A percentile compares a stretch with the other conserved stretches of the same genome.
Conservation (phyloP, 108 stramenopile species). For the Skeletonema menzelii region DNA sequence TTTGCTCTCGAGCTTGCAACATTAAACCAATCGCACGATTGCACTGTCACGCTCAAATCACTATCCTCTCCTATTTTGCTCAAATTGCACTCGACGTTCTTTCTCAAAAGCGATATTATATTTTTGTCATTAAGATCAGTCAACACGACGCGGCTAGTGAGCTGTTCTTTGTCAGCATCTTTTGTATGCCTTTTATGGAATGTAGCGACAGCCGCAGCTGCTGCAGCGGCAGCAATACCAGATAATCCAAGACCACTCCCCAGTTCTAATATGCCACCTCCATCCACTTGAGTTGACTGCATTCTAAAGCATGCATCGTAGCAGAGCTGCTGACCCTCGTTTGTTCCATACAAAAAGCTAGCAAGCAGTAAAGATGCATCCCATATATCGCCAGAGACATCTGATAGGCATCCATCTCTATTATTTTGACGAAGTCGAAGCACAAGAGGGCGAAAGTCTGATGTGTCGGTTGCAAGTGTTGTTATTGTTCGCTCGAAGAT, state of each 20-base stretch:
- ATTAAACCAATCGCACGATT: conserved; percentile 33
- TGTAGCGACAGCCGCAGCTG: conserved; percentile 3
- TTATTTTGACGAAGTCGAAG: conserved; percentile 9
- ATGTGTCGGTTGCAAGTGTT: not conserved
- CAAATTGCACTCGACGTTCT: conserved; percentile 20
- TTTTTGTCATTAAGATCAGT: conserved; percentile 19
- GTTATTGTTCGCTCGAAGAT: not conserved
- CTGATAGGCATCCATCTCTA: conserved; percentile 22
- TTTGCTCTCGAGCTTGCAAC: not conserved
- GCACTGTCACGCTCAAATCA: conserved; percentile 5
- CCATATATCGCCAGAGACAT: conserved; percentile 26
- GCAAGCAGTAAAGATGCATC: conserved; percentile 28
- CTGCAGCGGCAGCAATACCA: conserved; percentile 24
- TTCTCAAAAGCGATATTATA: conserved; percentile 20
- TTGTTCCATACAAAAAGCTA: conserved; percentile 26
- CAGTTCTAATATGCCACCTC: conserved; percentile 35
- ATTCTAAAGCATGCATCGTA: conserved; percentile 2
- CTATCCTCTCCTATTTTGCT: not conserved
- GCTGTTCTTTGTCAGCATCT: not conserved
- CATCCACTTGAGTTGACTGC: not conserved
- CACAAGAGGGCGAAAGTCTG: not conserved
- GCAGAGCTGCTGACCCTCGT: conserved; percentile 21
- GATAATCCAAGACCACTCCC: conserved; percentile 36
- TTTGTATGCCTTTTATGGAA: not conserved
- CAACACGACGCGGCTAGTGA: conserved; percentile 12